Evolutionary conservation across 31 red algal genomes (phyloP).

Genomic region (Endocladia muricata): DNA sequence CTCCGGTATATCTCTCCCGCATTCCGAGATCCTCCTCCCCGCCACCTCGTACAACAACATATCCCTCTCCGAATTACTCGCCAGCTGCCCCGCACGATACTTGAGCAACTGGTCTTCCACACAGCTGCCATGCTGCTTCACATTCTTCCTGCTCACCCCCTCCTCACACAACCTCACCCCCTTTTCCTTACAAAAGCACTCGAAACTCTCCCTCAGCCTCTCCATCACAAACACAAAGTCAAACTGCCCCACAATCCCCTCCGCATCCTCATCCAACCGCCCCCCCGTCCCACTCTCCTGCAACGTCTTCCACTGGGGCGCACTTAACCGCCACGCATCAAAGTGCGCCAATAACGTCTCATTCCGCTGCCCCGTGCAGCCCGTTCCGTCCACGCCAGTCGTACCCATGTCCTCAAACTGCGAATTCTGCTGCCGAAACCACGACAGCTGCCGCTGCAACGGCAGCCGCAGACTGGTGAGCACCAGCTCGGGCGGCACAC

Average conservation of each 20-base stretch:
- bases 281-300: conserved; percentile 10
- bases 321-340: not conserved
- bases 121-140: conserved; percentile 1
- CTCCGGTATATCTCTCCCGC: no score
- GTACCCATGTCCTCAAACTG: conserved; percentile 11
- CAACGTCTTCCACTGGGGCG: conserved; percentile 4
- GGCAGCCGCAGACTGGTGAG: no score
- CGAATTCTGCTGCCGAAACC: no score
- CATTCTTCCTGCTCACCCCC: not conserved
- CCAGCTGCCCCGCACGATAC: no score
- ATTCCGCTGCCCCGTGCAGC: conserved; percentile 14
- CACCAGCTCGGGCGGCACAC: not conserved
- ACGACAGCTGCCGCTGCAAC: no score
- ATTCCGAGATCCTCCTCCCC: no score
- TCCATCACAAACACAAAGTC: conserved; percentile 27
- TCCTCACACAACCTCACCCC: conserved; percentile 3
- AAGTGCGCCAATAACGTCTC: conserved; percentile 5
- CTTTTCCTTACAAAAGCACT: conserved; percentile 9
- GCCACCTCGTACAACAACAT: no score
- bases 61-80: no score
- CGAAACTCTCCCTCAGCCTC: conserved; percentile 22
- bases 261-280: not conserved
- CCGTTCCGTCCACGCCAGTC: not conserved
- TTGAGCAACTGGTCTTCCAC: conserved; percentile 11
- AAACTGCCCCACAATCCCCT: conserved; percentile 15